Conservation (phyloP, 163 green algal species). For the Scenedesmus sp. region DNA sequence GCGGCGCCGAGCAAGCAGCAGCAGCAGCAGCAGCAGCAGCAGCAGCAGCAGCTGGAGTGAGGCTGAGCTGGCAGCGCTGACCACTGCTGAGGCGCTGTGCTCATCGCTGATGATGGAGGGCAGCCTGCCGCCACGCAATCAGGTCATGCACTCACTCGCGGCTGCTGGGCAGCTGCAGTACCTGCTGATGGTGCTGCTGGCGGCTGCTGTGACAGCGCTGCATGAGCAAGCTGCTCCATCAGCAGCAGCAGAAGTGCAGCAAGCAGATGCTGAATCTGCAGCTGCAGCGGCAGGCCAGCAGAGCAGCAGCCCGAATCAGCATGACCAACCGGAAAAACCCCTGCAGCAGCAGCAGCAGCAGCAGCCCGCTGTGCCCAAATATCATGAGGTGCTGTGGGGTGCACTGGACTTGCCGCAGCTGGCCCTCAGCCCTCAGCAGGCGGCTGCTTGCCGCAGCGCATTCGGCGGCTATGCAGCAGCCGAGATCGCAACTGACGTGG, state of each 20-base stretch:
- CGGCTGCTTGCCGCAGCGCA: not conserved
- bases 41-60: slow-evolving; percentile 1
- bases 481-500: not conserved
- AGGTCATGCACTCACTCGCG: not conserved
- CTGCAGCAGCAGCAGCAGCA: not conserved
- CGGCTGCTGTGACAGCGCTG: not conserved
- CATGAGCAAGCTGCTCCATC: not conserved
- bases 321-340: not conserved
- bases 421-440: not conserved
- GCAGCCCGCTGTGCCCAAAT: not conserved
- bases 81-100: not conserved
- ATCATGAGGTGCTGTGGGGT: not conserved
- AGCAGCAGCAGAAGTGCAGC: not conserved
- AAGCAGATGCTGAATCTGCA: not conserved
- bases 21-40: not conserved
- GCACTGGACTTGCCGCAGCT: not conserved
- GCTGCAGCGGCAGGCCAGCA: not conserved
- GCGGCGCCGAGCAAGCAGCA: not conserved
- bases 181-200: not conserved
- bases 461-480: not conserved
- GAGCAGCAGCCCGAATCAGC: not conserved
- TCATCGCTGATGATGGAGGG: not conserved
- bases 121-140: not conserved
- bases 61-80: not conserved
- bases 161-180: not conserved